Percentiles rank a stretch among this genome's conserved stretches.
phyloP scores from a whole-genome alignment of 169 alveolate genomes.

The Eimeria acervulina region DNA sequence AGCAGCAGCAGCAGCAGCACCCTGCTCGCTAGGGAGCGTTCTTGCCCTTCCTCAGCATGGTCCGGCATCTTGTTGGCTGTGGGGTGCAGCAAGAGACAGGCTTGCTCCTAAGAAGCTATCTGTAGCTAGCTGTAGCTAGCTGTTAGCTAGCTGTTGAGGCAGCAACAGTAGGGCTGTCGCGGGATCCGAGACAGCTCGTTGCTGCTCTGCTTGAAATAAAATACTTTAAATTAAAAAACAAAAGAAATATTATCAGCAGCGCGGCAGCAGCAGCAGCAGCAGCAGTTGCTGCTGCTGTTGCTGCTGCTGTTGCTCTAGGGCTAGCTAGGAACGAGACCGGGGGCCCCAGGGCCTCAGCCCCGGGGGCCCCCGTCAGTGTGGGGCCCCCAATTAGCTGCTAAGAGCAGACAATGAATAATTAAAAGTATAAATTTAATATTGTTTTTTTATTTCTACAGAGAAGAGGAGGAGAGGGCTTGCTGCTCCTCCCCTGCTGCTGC shows the following conservation, averaged over 20 bases:
- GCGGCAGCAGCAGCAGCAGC: not conserved
- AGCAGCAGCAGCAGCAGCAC: constrained; percentile 52
- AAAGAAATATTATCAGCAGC: too few relatives aligned
- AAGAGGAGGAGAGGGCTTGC: not conserved
- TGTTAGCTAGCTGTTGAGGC: not conserved
- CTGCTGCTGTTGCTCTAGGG: not conserved
- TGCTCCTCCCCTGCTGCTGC: not conserved
- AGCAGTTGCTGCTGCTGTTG: not conserved
- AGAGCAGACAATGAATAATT: not conserved
- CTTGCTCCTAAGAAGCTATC: not conserved
- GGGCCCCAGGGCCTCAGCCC: constrained; percentile 6
- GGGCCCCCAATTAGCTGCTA: not conserved
- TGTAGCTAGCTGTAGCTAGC: not conserved
- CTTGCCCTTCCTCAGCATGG: not conserved
- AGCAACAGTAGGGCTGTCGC: not conserved
- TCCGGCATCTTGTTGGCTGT: not conserved
- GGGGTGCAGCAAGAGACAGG: not conserved
- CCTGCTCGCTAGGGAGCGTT: not conserved
- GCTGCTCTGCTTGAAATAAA: not conserved
- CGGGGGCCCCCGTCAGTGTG: not conserved
- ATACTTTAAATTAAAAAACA: too few relatives aligned
- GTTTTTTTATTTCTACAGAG: not conserved
- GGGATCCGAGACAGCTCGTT: not conserved
- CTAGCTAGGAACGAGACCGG: not conserved
- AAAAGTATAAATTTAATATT: not conserved